Base-by-base conservation (phyloP, 768 basidiomycete species). In the Pleurotus tuber-regium region DNA sequence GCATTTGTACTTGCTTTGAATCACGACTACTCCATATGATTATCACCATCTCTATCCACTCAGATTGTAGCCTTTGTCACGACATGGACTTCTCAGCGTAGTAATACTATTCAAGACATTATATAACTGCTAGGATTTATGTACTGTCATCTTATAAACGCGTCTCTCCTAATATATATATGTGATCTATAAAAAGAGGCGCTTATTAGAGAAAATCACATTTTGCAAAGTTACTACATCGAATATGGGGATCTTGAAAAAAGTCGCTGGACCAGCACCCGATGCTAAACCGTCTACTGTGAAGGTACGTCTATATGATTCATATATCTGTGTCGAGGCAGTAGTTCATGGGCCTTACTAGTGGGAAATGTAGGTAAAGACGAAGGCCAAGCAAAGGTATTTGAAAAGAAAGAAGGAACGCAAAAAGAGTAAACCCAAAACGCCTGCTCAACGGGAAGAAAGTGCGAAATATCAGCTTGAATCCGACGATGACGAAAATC, bases 311-410 rank as follows among this genome's bases (percentile, higher is more conserved):
- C 4, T 33, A 4, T 16, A 6, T 6, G 10, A 4, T 21, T n/a
- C 24, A 12, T 28, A 14, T 10, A 19, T 18, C 18, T 19, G 29
- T 4, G 1, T 14, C 12, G 23, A 35, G 10, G 29, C 16, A 35
- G 29, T n/a, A 24, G 29, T 48, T 24, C 18, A 31, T 31, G 46
- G 40, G 46, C 31, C 31, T 35, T 48, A 48, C 46, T 24, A 48
- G 46, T 14, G 28, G 12, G 35, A 35, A 31, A 31, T 33, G 19
- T 48, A 48, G 46, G 46, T 48, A 19, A 57, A 53, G 69, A 88
- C 89, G 1, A 84, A 78, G 51, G 85, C 87, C 1, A 88, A 90
- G 64, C 67, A 80, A 58, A 73, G 84, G 53, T 90, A 92, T 63
- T 70, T 90, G 36, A 83, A 79, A 61, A 80, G 81, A 43, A 92